Base-by-base conservation (phyloP, 2,329 filamentous ascomycete genomes). In the Pseudomassariella vexata region DNA sequence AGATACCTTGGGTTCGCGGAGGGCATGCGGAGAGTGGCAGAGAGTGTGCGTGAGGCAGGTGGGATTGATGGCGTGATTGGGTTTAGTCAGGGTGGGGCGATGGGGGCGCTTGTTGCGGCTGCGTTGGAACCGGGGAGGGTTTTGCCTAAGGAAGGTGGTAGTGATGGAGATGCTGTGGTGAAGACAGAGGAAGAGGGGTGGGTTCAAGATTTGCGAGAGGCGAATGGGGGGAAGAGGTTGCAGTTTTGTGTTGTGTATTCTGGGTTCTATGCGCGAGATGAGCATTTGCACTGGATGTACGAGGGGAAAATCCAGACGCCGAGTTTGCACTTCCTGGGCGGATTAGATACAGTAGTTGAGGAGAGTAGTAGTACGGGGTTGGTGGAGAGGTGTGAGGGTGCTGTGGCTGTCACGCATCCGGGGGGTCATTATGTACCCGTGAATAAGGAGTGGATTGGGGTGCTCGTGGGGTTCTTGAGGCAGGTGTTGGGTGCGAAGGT, bases 391-490 rank as follows among this genome's bases (percentile, higher is more conserved):
- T 86, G 79, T 55, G 25, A 70, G 62, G 45, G 66, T 76, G 32
- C 68, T 0, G 27, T 66, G 50, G 66, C 76, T 42, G 52, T 76
- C 46, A 73, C 82, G 47, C 87, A 94, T 58, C 89, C 90, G 2
- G 90, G 90, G 6, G 89, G 89, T 0, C 90, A 96, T 56, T 88
- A 94, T 50, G 74, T 95, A 49, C 90, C 90, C 0, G 79, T 87
- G 38, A 77, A 81, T 45, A 86, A 83, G 63, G 82, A 88, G 45
- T 92, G 83, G 73, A 76, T 82, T 14, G 80, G 82, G 66, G 82
- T 82, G 19, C 60, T 94, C 42, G 79, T 82, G 5, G 76, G 70
- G 1, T 94, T 89, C 52, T 76, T 92, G 35, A 63, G 57, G 46
- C 55, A 62, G 31, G 38, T 55, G 25, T 45, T 55, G 17, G 35